Base-by-base conservation (phyloP, 805 yeast species). In the Kodamaea hsintzibuensis region DNA sequence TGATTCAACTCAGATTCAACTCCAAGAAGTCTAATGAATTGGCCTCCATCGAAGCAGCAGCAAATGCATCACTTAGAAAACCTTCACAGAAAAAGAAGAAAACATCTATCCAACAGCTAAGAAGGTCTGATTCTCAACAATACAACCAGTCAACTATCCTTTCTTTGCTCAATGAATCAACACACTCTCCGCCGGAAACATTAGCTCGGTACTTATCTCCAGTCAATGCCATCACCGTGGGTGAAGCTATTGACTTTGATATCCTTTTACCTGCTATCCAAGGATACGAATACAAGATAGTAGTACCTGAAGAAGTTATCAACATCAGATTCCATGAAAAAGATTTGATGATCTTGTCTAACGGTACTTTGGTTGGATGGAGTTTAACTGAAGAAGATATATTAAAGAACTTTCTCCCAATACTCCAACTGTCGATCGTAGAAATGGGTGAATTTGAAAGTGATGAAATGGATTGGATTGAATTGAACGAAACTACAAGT, bases 321-420 rank as follows among this genome's bases (percentile, higher is more conserved):
- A 81, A 82, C 54, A 80, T 84, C 51, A 73, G 72, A 30, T 75
- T 68, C 50, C 69, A 57, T 3, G 63, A 57, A 9, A 59, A 62
- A 9, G 92, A 89, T 59, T 74, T 91, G 2, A 78, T 91, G 71
- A 74, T 91, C 1, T 72, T 92, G 43, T 80, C 84, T 3, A 85
- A 86, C 60, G 98, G 97, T 2, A 82, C 96, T 0, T 72, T 91
- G 10, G 90, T 89, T 12, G 88, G 90, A 0, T 91, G 97, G 96
- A 91, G 91, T 7, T 70, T 89, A 60, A 70, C 74, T 14, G 97
- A 92, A 68, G 54, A 67, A 0, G 76, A 73, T 7, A 72, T 84
- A 2, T 53, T 76, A 19, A 64, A 73, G 4, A 70, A 77, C 16
- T 72, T 88, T 4, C 58, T 85, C 7, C 89, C 90, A 0, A 55